Percentiles rank a stretch among this genome's conserved stretches.
Evolutionary conservation across 257 asterid genomes (phyloP).

Genomic region (Catharanthus roseus): DNA sequence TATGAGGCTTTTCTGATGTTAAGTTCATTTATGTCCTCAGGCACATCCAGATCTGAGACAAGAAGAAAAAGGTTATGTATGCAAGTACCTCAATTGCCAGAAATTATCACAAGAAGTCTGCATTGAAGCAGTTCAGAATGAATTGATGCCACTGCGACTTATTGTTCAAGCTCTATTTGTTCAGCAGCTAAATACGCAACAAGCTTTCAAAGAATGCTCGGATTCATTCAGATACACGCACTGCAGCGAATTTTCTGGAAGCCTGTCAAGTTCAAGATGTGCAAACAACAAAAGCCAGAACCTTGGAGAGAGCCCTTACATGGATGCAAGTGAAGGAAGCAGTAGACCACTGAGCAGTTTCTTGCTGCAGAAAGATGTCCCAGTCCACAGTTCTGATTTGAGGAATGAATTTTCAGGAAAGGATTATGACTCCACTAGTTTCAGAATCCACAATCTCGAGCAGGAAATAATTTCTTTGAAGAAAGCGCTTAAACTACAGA

Average conservation of each 20-base stretch:
- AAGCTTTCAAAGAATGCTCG: slow-evolving; percentile 57
- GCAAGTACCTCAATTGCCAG: slow-evolving; percentile 68
- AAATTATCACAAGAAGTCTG: slow-evolving; percentile 59
- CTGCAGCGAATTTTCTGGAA: slow-evolving; percentile 43
- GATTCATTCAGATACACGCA: slow-evolving; percentile 46
- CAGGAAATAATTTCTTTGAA: slow-evolving; percentile 51
- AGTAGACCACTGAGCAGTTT: slow-evolving; percentile 33
- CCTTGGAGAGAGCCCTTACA: slow-evolving; percentile 35
- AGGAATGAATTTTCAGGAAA: slow-evolving; percentile 34
- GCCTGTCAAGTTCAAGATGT: slow-evolving; percentile 43
- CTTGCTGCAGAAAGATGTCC: slow-evolving; percentile 38
- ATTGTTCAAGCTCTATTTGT: slow-evolving; percentile 73
- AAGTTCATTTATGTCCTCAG: slow-evolving; percentile 22
- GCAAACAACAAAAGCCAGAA: slow-evolving; percentile 48
- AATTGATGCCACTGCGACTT: slow-evolving; percentile 60
- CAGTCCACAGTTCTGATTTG: slow-evolving; percentile 18
- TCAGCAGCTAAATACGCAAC: slow-evolving; percentile 69
- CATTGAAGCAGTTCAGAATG: slow-evolving; percentile 67
- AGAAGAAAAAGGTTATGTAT: slow-evolving; percentile 51
- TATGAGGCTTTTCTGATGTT: not conserved
- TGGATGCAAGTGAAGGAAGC: slow-evolving; percentile 31
- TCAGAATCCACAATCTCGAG: slow-evolving; percentile 65
- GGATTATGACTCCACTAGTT: slow-evolving; percentile 62
- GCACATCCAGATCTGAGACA: slow-evolving; percentile 48
- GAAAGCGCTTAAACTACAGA: slow-evolving; percentile 37